Percentiles rank a stretch among this genome's conserved stretches.
These are phyloP conservation scores for Sicyos baderoa DNA, from an alignment of 306 rosid genomes.

Conservation along the genomic window DNA sequence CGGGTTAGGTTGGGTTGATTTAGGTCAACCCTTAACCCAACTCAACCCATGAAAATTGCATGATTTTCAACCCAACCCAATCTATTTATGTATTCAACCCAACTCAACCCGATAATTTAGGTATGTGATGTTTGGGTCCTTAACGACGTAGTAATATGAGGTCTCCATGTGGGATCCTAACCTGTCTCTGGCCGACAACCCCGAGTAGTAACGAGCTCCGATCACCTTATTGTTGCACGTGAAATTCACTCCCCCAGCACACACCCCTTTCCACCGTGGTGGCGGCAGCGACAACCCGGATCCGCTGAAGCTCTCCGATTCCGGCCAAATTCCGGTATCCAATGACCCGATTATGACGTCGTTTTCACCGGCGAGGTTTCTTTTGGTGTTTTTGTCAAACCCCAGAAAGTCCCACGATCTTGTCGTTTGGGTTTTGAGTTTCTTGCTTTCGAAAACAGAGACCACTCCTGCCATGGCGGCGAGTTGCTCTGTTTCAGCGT, in stretches of 20 bases:
- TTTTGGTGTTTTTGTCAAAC: neutral
- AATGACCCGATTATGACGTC: constrained; percentile 27
- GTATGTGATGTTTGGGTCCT: no score
- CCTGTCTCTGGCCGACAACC: constrained; percentile 19
- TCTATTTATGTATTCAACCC: no score
- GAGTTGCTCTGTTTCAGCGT: constrained; percentile 17
- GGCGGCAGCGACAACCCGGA: constrained; percentile 22
- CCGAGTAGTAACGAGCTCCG: constrained; percentile 22
- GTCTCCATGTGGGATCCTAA: no score
- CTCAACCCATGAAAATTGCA: no score
- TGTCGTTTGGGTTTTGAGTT: constrained; percentile 24
- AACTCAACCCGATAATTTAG: no score
- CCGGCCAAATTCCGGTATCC: constrained; percentile 31
- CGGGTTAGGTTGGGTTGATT: no score
- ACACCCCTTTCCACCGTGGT: constrained; percentile 27
- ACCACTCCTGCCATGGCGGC: constrained; percentile 23
- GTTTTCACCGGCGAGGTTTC: constrained; percentile 2
- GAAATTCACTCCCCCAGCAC: constrained; percentile 23
- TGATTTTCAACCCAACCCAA: no score
- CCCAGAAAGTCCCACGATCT: constrained; percentile 39
- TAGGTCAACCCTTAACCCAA: no score
- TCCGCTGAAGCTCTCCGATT: constrained; percentile 29
- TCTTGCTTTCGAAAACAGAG: constrained; percentile 25
- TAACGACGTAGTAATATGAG: no score
- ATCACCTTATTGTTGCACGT: constrained; percentile 31